Evolutionary conservation across 2,329 filamentous ascomycete species (phyloP), one percentile per base, ranked within the genome.

Genomic region (Fusarium compactum): DNA sequence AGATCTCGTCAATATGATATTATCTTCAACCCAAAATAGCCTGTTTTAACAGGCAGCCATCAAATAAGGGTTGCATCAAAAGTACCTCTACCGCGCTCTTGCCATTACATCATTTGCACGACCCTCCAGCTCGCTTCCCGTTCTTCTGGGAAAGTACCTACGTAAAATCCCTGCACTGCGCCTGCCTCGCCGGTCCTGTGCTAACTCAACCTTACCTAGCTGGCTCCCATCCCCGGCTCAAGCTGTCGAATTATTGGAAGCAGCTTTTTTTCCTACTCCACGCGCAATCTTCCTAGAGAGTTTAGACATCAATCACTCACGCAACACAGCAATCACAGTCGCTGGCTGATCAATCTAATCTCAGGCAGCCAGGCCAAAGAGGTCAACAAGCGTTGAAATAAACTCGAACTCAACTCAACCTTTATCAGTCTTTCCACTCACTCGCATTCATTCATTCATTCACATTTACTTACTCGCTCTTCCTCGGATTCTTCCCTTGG

Each of bases 51-150:
- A 47, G 29, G n/a, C 9, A 14, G 30, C 29, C 24, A 45, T 18
- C 24, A 22, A 34, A 27, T 43, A 62, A 62, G 44, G 25, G 53
- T 47, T 57, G 57, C 15, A 25, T 10, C 43, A 38, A 22, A 51
- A 45, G 69, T 69, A 61, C 34, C 32, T 43, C 25, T 48, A 65
- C 48, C 43, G 45, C 50, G 30, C 46, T 47, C 60, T 52, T 65
- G 65, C 67, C 71, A 76, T 76, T 76, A 76, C 74, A 76, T 76
- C 74, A 76, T 76, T 64, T 59, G 61, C 30, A 66, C 48, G 48
- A 63, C 65, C 62, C 53, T 64, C 70, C 54, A 20, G 30, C 54
- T 63, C 50, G 65, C 69, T 71, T 67, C 62, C 69, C 69, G 65
- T 72, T 38, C 53, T 70, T 67, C 54, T 63, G 69, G 65, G 65